phyloP scores from a whole-genome alignment of 1,284 basidiomycete genomes.

The Microbotryum scabiosae region DNA sequence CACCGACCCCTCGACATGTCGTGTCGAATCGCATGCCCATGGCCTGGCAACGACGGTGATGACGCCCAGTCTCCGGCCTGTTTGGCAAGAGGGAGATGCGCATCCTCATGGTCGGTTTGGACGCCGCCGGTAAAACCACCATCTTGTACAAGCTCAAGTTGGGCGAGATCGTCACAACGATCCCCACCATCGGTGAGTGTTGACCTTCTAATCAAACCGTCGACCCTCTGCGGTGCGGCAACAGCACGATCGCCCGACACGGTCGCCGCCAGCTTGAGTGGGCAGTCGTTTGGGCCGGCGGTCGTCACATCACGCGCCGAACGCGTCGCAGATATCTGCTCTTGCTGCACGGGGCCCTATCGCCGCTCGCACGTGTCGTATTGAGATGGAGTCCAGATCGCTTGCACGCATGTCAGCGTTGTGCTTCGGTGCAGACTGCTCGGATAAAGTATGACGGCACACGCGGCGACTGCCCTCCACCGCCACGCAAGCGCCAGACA shows the following conservation, averaged over 20 bases:
- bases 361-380: no score
- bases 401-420: no score
- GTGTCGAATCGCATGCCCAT: no score
- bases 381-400: no score
- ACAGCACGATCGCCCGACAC: not conserved
- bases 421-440: no score
- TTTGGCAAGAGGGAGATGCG: conserved; percentile 99
- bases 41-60: not conserved
- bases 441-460: not conserved
- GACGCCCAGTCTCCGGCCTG: conserved; percentile 42
- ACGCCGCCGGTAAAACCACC: conserved; percentile 58
- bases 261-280: not conserved
- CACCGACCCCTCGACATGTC: not conserved
- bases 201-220: not conserved
- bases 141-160: conserved; percentile 99
- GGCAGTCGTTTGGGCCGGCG: not conserved
- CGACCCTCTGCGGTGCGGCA: not conserved
- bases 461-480: not conserved
- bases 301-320: no score
- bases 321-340: no score
- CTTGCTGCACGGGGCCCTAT: no score
- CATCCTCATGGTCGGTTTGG: conserved; percentile 72
- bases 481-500: not conserved
- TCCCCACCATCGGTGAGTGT: conserved; percentile 87
- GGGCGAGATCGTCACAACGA: conserved; percentile 98